These are phyloP conservation scores for Thymus mandschuricus DNA, from an alignment of 257 asterid genomes.

Conservation along the genomic window DNA sequence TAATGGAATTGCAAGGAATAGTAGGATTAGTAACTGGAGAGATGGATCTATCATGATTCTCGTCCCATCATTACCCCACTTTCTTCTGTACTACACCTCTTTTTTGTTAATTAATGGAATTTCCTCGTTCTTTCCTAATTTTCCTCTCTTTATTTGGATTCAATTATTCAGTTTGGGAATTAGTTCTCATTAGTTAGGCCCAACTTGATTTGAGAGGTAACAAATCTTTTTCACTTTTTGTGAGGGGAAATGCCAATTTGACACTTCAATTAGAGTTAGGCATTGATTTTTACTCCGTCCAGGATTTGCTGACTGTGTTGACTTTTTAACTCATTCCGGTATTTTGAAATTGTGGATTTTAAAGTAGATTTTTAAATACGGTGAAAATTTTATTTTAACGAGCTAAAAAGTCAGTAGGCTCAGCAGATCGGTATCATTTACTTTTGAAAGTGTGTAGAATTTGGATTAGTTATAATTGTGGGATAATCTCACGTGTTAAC, in stretches of 20 bases:
- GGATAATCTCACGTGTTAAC: no score
- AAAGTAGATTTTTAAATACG: no score
- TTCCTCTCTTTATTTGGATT: background rate
- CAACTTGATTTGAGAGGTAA: background rate
- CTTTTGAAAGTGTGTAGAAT: background rate
- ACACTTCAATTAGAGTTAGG: background rate
- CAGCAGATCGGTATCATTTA: no score
- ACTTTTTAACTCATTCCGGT: no score
- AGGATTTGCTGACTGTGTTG: no score
- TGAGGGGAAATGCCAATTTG: background rate
- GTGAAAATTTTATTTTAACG: no score
- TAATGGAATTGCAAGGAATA: slow-evolving; percentile 13
- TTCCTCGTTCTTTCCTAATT: no score
- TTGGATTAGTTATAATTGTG: background rate
- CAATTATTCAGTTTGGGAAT: background rate
- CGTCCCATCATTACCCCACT: slow-evolving; percentile 41
- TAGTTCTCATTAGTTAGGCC: background rate
- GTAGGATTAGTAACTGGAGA: slow-evolving; percentile 21
- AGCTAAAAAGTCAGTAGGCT: no score
- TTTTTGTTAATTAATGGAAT: slow-evolving; percentile 18
- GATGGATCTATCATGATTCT: slow-evolving; percentile 28
- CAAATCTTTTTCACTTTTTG: background rate
- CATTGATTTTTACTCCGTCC: background rate
- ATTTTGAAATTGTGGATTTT: no score
- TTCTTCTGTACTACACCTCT: slow-evolving; percentile 2